phyloP scores from a whole-genome alignment of 2,329 filamentous ascomycete species.

The Penicillium glabrum region DNA sequence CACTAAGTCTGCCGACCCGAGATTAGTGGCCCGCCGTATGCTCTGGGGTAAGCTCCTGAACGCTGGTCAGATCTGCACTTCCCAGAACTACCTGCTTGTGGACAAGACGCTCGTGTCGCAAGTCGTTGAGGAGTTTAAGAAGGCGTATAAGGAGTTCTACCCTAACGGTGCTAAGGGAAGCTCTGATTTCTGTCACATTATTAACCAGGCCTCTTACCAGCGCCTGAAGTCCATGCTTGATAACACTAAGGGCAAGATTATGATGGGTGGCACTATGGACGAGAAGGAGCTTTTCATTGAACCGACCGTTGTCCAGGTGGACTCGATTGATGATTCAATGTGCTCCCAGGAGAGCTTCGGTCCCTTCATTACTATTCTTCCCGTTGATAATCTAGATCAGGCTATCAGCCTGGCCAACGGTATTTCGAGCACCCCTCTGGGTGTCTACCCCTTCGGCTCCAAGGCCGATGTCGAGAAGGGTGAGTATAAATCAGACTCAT shows the following conservation, averaged over 20 bases:
- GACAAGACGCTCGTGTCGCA: slow-evolving; percentile 70
- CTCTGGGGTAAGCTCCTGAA: slow-evolving; percentile 87
- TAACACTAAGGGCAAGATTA: slow-evolving; percentile 74
- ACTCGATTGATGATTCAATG: slow-evolving; percentile 72
- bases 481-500: slow-evolving; percentile 40
- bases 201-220: slow-evolving; percentile 76
- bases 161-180: slow-evolving; percentile 78
- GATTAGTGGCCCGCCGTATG: slow-evolving; percentile 77
- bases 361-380: slow-evolving; percentile 81
- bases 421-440: slow-evolving; percentile 79
- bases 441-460: slow-evolving; percentile 80
- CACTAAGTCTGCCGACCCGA: slow-evolving; percentile 76
- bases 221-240: slow-evolving; percentile 93
- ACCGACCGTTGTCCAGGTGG: slow-evolving; percentile 85
- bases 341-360: slow-evolving; percentile 86
- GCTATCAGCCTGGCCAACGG: slow-evolving; percentile 79
- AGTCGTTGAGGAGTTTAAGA: slow-evolving; percentile 74
- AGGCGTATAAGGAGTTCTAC: slow-evolving; percentile 73
- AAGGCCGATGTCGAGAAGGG: slow-evolving; percentile 74
- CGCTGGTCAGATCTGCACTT: slow-evolving; percentile 87
- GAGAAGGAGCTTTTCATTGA: slow-evolving; percentile 80
- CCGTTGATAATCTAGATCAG: slow-evolving; percentile 77
- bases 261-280: slow-evolving; percentile 83
- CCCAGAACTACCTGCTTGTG: slow-evolving; percentile 87
- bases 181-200: slow-evolving; percentile 74